Conservation (phyloP, 2,329 filamentous ascomycete genomes). For the Metarhizium robertsii region DNA sequence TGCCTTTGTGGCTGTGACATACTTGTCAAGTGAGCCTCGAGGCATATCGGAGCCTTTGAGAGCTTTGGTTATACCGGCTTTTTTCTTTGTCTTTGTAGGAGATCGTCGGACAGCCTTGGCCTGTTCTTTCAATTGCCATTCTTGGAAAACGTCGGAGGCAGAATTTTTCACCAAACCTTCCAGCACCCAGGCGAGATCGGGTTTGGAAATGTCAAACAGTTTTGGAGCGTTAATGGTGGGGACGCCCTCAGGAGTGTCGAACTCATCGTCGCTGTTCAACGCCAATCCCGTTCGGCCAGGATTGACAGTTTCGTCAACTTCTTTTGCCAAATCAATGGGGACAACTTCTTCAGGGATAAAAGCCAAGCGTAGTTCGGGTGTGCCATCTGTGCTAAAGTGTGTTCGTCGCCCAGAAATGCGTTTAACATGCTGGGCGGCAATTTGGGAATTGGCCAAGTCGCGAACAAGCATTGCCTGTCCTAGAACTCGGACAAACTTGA, state of each 20-base stretch:
- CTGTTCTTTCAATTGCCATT: slow-evolving; percentile 17
- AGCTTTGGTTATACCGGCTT: slow-evolving; percentile 7
- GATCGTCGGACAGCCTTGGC: slow-evolving; percentile 14
- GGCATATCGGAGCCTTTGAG: slow-evolving; percentile 12
- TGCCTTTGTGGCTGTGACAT: slow-evolving; percentile 31
- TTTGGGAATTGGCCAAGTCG: slow-evolving; percentile 30
- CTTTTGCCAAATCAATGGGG: slow-evolving; percentile 62
- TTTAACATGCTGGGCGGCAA: slow-evolving; percentile 41
- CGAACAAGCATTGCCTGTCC: slow-evolving; percentile 66
- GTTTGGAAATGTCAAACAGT: slow-evolving; percentile 54
- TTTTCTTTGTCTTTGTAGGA: slow-evolving; percentile 18
- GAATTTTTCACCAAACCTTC: slow-evolving; percentile 22
- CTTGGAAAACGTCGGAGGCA: slow-evolving; percentile 15
- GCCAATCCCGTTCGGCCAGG: slow-evolving; percentile 46
- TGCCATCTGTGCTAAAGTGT: slow-evolving; percentile 66
- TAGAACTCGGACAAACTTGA: slow-evolving; percentile 75
- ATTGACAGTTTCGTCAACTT: slow-evolving; percentile 52
- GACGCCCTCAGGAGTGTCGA: slow-evolving; percentile 16
- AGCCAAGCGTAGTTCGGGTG: slow-evolving; percentile 68
- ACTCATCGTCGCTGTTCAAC: slow-evolving; percentile 58
- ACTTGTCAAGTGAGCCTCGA: slow-evolving; percentile 29
- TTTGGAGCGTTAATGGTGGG: slow-evolving; percentile 15
- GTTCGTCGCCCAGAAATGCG: slow-evolving; percentile 58
- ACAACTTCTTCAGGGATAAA: slow-evolving; percentile 71
- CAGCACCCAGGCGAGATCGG: slow-evolving; percentile 38